These are phyloP conservation scores for Citrullus mucosospermus DNA, from an alignment of 306 rosid species.

Conservation along the genomic window DNA sequence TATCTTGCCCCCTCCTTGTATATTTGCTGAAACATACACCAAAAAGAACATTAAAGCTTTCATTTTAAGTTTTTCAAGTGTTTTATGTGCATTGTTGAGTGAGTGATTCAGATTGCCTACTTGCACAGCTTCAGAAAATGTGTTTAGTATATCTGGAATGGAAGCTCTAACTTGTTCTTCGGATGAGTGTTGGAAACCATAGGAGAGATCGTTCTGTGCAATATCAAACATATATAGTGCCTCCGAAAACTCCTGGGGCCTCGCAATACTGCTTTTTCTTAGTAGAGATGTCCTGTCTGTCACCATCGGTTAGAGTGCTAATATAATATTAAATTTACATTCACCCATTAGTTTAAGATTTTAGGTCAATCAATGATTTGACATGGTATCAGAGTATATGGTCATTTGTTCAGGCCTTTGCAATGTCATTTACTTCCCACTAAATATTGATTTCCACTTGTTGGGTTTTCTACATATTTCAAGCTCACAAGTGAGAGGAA, in stretches of 20 bases:
- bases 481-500: no score
- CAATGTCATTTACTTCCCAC: no score
- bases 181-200: slow-evolving; percentile 45
- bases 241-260: slow-evolving; percentile 49
- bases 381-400: no score
- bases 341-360: no score
- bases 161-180: slow-evolving; percentile 45
- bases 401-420: no score
- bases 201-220: slow-evolving; percentile 72
- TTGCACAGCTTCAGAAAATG: slow-evolving; percentile 37
- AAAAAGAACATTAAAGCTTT: neutral
- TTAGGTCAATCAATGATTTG: no score
- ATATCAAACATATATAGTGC: slow-evolving; percentile 79
- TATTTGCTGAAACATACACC: slow-evolving; percentile 33
- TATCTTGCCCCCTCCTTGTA: slow-evolving; percentile 62
- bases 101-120: slow-evolving; percentile 19
- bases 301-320: neutral
- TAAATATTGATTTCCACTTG: no score
- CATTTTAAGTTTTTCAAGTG: neutral
- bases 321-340: no score
- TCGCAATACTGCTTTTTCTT: slow-evolving; percentile 40
- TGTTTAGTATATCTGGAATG: slow-evolving; percentile 47
- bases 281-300: slow-evolving; percentile 24
- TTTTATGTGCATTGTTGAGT: neutral
- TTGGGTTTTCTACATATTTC: no score